These are phyloP conservation scores for Amanita phalloides DNA, from an alignment of 768 basidiomycete species.

Conservation along the genomic window DNA sequence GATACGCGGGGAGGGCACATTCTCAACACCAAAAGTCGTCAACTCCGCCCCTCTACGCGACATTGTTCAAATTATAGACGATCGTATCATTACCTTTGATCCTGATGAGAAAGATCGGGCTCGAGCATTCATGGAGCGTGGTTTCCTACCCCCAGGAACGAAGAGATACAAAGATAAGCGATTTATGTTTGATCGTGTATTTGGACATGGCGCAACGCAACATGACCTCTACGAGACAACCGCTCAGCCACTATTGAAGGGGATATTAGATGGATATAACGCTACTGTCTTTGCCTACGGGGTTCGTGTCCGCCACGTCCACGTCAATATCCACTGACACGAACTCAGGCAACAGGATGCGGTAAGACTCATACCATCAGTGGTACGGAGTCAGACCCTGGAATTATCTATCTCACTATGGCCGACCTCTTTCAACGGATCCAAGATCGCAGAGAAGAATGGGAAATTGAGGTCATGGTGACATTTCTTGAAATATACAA, in stretches of 20 bases:
- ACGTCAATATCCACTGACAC: constrained; percentile 4
- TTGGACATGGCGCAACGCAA: constrained; percentile 72
- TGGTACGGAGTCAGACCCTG: constrained; percentile 78
- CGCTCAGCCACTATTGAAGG: constrained; percentile 72
- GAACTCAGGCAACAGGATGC: constrained; percentile 91
- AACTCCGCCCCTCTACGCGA: constrained; percentile 55
- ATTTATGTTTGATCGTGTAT: constrained; percentile 96
- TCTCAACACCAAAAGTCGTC: constrained; percentile 55
- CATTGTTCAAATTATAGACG: constrained; percentile 85
- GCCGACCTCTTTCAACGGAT: constrained; percentile 92
- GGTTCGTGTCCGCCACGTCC: constrained; percentile 36
- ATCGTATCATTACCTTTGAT: constrained; percentile 93
- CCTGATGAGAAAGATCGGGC: constrained; percentile 83
- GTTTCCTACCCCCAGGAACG: constrained; percentile 76
- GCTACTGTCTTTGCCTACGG: constrained; percentile 98
- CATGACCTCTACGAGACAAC: constrained; percentile 83
- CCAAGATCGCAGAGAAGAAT: constrained; percentile 76
- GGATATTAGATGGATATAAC: constrained; percentile 90
- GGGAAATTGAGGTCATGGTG: constrained; percentile 79
- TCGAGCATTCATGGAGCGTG: constrained; percentile 72
- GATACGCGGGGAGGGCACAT: constrained; percentile 77
- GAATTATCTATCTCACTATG: constrained; percentile 96
- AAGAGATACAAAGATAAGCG: constrained; percentile 94
- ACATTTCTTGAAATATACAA: constrained; percentile 99
- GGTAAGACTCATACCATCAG: constrained; percentile 99